These are phyloP conservation scores for Plasmodium inui DNA, from an alignment of 169 alveolate genomes.

Conservation along the genomic window DNA sequence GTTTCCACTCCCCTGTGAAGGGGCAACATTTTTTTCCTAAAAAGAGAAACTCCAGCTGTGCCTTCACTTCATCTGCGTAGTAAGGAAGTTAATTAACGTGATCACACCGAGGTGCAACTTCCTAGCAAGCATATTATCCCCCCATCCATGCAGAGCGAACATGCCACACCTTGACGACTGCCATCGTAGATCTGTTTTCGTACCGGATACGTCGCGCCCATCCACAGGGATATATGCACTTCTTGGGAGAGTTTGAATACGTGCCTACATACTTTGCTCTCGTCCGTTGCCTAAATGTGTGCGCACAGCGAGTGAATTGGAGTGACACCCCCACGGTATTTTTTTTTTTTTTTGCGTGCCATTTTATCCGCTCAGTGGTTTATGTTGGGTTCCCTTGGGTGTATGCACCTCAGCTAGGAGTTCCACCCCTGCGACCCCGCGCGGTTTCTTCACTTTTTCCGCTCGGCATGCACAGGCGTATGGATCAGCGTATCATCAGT, in stretches of 20 bases:
- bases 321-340: too few species aligned
- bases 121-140: background rate
- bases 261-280: background rate
- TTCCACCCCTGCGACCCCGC: background rate
- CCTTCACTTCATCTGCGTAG: background rate
- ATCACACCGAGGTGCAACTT: background rate
- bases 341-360: background rate
- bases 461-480: background rate
- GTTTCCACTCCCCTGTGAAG: background rate
- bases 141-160: background rate
- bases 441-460: background rate
- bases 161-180: background rate
- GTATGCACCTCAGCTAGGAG: background rate
- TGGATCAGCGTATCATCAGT: too few species aligned
- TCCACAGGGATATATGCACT: background rate
- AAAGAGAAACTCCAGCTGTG: background rate
- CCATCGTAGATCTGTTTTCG: background rate
- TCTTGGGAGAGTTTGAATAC: background rate
- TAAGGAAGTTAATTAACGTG: background rate
- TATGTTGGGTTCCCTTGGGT: background rate
- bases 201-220: background rate
- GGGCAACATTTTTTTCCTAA: background rate
- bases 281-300: background rate
- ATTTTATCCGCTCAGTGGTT: background rate
- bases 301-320: background rate